Evolutionary conservation across 1,284 basidiomycete species (phyloP), one percentile per base, ranked within the genome.

Genomic region (Cutaneotrichosporon cavernicola): DNA sequence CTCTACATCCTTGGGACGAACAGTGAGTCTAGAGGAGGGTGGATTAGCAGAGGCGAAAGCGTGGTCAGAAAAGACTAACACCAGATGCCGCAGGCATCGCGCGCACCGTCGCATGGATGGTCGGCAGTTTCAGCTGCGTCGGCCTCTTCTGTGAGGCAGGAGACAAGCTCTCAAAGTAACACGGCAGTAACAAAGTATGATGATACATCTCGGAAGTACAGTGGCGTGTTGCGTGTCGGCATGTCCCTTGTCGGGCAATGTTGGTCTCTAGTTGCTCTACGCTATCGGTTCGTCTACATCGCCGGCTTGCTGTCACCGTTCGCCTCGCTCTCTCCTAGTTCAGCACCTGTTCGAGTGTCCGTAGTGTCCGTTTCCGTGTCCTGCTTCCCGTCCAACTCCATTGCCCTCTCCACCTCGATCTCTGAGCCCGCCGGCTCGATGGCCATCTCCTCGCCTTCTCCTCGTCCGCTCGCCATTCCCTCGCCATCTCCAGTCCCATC

Each of bases 1-100:
- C 50, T 73, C 46, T 77, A 75, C 72, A 71, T 73, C 66, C 70
- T 61, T 50, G 69, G 69, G 52, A 70, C 69, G 26, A 67, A 66
- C 59, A 66, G 73, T 75, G 61, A 67, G 73, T 68, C 18, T n/a
- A 9, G 10, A 43, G 16, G 40, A 43, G 16, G 40, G 40, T 5
- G 43, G 43, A 8, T 5, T 18, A n/a, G 8, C 7, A n/a, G 43
- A 9, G 8, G 16, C 1, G 43, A n/a, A 18, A 18, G 18, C 18
- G 18, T 1, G 43, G 43, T 6, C 43, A 16, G 40, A 43, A 5
- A 30, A 26, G 26, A 18, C 59, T 60, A 16, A 60, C 32, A 21
- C 4, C 64, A 73, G 72, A 68, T 50, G 60, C 64, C n/a, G 31
- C 61, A 13, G 70, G 65, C 47, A 38, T 70, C 49, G 64, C 66